Percentiles rank a stretch among this genome's conserved stretches.
Conservation (phyloP, 768 basidiomycete species). For the Xerocomus potaroensis region DNA sequence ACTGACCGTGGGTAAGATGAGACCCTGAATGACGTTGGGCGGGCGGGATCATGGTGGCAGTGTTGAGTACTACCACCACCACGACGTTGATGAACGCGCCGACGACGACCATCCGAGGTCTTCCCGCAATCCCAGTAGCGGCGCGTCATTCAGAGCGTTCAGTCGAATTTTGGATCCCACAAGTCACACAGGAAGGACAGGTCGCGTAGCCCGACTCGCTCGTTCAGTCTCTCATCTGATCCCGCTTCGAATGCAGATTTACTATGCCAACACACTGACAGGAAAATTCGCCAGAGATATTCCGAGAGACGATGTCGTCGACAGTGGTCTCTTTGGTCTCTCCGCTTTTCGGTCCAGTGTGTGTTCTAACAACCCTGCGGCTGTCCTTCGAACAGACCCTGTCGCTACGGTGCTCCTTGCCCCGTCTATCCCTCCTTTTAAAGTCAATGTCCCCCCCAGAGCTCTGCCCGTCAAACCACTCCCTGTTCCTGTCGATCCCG, state of each 20-base stretch:
- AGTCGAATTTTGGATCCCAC: slow-evolving; percentile 89
- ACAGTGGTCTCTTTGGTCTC: slow-evolving; percentile 53
- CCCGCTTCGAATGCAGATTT: slow-evolving; percentile 70
- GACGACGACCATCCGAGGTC: slow-evolving; percentile 23
- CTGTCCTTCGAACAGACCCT: too few relatives aligned
- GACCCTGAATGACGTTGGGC: slow-evolving; percentile 5
- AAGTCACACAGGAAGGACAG: slow-evolving; percentile 76
- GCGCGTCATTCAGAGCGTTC: slow-evolving; percentile 22
- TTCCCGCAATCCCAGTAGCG: slow-evolving; percentile 24
- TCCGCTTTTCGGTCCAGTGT: slow-evolving; percentile 47
- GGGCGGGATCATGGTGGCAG: too few relatives aligned
- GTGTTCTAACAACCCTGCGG: slow-evolving; percentile 45
- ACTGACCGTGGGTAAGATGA: too few relatives aligned
- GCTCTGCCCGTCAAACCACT: slow-evolving; percentile 3
- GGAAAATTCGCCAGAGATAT: slow-evolving; percentile 77
- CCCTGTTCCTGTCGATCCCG: slow-evolving; percentile 1
- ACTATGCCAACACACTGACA: slow-evolving; percentile 86
- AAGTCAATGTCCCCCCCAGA: not conserved
- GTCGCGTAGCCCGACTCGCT: slow-evolving; percentile 38
- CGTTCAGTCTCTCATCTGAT: not conserved
- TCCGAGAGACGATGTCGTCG: slow-evolving; percentile 59
- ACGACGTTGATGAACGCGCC: slow-evolving; percentile 8
- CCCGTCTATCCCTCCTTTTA: not conserved
- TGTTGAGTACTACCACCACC: slow-evolving; percentile 9
- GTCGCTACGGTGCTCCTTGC: not conserved